Evolutionary conservation across 768 basidiomycete genomes (phyloP).

Genomic region (Tricholoma sp.): DNA sequence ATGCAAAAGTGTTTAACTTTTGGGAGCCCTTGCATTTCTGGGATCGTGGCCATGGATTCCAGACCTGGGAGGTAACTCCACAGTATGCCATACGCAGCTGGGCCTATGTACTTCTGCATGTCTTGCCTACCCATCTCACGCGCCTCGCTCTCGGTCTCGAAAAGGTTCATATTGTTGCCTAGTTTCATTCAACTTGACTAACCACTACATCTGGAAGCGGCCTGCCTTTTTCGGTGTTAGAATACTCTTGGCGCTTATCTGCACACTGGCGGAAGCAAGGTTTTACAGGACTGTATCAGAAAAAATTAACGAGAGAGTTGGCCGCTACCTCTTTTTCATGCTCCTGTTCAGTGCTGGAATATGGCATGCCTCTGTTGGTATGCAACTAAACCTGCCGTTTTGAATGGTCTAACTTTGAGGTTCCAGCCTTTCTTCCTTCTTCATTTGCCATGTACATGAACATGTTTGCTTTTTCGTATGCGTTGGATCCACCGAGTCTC

Average conservation of each 20-base stretch:
- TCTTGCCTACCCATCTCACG: slow-evolving; percentile 59
- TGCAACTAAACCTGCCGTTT: slow-evolving; percentile 14
- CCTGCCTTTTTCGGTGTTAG: slow-evolving; percentile 87
- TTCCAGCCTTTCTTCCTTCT: slow-evolving; percentile 85
- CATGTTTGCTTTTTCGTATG: slow-evolving; percentile 71
- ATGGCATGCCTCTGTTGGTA: slow-evolving; percentile 89
- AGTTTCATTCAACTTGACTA: neutral
- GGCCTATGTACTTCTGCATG: slow-evolving; percentile 85
- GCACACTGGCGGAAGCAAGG: slow-evolving; percentile 70
- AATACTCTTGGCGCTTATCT: slow-evolving; percentile 68
- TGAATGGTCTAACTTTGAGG: slow-evolving; percentile 6
- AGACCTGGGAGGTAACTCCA: slow-evolving; percentile 97
- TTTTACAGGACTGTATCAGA: slow-evolving; percentile 80
- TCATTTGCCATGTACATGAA: slow-evolving; percentile 92
- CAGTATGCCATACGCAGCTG: slow-evolving; percentile 90
- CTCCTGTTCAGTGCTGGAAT: slow-evolving; percentile 84
- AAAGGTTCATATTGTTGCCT: slow-evolving; percentile 51
- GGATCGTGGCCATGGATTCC: slow-evolving; percentile 81
- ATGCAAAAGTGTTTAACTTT: slow-evolving; percentile 84
- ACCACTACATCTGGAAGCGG: slow-evolving; percentile 46
- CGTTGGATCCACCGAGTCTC: slow-evolving; percentile 52
- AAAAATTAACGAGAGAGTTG: slow-evolving; percentile 82
- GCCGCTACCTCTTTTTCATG: slow-evolving; percentile 90
- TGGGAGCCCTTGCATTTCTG: slow-evolving; percentile 98
- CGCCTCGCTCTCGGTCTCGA: slow-evolving; percentile 46